phyloP scores from a whole-genome alignment of 129 eudicot genomes.

The Escallonia rubra region DNA sequence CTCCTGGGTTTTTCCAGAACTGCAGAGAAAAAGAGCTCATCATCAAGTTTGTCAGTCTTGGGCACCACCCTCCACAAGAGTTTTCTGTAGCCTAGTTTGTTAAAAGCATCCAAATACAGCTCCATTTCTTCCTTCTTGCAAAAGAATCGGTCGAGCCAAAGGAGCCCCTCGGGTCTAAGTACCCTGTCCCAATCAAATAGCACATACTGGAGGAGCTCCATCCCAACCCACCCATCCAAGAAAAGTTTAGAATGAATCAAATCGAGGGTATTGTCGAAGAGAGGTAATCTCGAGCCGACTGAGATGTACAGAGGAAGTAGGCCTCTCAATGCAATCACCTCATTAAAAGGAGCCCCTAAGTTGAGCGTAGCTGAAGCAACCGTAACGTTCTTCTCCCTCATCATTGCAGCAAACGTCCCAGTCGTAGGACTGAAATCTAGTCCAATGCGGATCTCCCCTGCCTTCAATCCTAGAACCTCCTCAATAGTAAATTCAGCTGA shows the following conservation, averaged over 20 bases:
- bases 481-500: conserved; percentile 20
- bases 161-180: background rate
- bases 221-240: background rate
- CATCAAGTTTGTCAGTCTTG: conserved; percentile 23
- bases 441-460: conserved; percentile 21
- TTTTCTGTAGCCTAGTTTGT: conserved; percentile 19
- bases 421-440: conserved; percentile 40
- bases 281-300: conserved; percentile 22
- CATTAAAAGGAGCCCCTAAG: conserved; percentile 35
- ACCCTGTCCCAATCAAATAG: background rate
- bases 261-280: conserved; percentile 27
- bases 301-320: conserved; percentile 27
- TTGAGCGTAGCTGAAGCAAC: conserved; percentile 36
- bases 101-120: conserved; percentile 13
- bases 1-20: conserved; percentile 26
- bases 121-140: conserved; percentile 21
- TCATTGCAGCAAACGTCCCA: conserved; percentile 35
- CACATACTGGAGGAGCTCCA: background rate
- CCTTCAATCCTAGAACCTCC: conserved; percentile 13
- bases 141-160: conserved; percentile 14
- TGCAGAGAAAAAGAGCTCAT: conserved; percentile 20
- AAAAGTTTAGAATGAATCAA: conserved; percentile 18
- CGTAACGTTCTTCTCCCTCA: conserved; percentile 31
- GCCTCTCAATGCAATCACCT: conserved; percentile 37
- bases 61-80: conserved; percentile 24